A percentile compares a stretch with the other conserved stretches of the same genome.
phyloP scores from a whole-genome alignment of 805 yeast genomes.

The Priceomyces haplophilus region DNA sequence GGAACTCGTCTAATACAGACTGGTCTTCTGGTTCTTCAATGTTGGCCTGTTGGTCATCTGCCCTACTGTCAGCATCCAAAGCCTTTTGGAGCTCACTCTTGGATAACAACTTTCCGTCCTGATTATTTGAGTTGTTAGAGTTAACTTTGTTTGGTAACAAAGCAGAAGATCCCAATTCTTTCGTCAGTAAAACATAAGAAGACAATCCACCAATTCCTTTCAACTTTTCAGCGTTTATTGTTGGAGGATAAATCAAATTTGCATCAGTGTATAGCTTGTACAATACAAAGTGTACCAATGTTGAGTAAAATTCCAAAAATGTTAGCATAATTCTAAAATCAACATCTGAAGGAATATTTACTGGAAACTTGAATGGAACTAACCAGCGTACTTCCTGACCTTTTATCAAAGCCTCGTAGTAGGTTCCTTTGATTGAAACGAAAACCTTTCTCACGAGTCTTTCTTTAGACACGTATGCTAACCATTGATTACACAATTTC shows the following conservation, averaged over 20 bases:
- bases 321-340: slow-evolving; percentile 97
- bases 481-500: slow-evolving; percentile 87
- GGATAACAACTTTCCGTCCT: slow-evolving; percentile 35
- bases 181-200: slow-evolving; percentile 69
- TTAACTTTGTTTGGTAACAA: slow-evolving; percentile 34
- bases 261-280: slow-evolving; percentile 82
- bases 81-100: slow-evolving; percentile 47
- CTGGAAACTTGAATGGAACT: slow-evolving; percentile 96
- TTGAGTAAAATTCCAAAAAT: slow-evolving; percentile 92
- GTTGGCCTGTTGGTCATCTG: slow-evolving; percentile 11
- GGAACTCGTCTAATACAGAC: slow-evolving; percentile 64
- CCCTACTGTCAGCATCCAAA: slow-evolving; percentile 43
- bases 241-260: slow-evolving; percentile 89
- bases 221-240: slow-evolving; percentile 64
- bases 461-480: slow-evolving; percentile 87
- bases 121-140: slow-evolving; percentile 17
- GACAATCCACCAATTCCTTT: slow-evolving; percentile 89
- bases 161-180: slow-evolving; percentile 32
- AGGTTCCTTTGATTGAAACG: slow-evolving; percentile 95
- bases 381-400: slow-evolving; percentile 97
- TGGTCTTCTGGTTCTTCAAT: slow-evolving; percentile 17
- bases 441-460: slow-evolving; percentile 81
- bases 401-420: slow-evolving; percentile 82
- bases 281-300: slow-evolving; percentile 82
- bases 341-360: slow-evolving; percentile 87